Evolutionary conservation across 2,329 filamentous ascomycete genomes (phyloP), one percentile per base, ranked within the genome.

Genomic region (Simplicillium aogashimaense): DNA sequence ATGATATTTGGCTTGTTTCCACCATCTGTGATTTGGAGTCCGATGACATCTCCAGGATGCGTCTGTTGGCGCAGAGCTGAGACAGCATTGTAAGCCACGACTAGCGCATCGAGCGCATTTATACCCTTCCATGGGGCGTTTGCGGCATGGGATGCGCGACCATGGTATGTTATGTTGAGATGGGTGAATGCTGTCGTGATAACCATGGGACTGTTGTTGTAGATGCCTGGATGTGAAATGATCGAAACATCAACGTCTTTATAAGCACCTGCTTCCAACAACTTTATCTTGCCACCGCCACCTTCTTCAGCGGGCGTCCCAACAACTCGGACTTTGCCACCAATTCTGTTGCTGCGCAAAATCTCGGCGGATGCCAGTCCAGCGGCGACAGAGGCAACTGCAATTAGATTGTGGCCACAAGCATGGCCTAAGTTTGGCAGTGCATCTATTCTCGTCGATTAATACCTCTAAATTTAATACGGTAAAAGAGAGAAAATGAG

Each of bases 81-180:
- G 4, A 79, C 53, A 34, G 59, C 60, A 39, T 65, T 67, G 46
- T 72, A 72, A 0, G 62, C 66, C 0, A 63, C 59, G 3, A 78
- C 59, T 16, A 76, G 50, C 1, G 74, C 74, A 47, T 80, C 76
- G 0, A 78, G 63, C 0, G 76, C 75, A 49, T 80, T 79, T 47
- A 72, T 63, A 0, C 76, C 76, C 5, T 73, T 61, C 74, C 74
- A 78, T 0, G 74, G 76, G n/a, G 61, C 67, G 3, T 67, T 67
- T 1, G 69, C 74, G 0, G 74, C 74, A 46, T 79, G 75, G 0
- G 76, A 72, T 41, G 68, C 69, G 38, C 64, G 65, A 1, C 76
- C 76, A 1, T 65, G 63, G 45, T 74, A 78, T 13, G 69, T 67
- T 1, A 70, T 71, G 15, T 62, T 63, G 45, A 76, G 64, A 33